Conservation (phyloP, 495 filamentous ascomycete genomes). For the Aspergillus kassunensis region DNA sequence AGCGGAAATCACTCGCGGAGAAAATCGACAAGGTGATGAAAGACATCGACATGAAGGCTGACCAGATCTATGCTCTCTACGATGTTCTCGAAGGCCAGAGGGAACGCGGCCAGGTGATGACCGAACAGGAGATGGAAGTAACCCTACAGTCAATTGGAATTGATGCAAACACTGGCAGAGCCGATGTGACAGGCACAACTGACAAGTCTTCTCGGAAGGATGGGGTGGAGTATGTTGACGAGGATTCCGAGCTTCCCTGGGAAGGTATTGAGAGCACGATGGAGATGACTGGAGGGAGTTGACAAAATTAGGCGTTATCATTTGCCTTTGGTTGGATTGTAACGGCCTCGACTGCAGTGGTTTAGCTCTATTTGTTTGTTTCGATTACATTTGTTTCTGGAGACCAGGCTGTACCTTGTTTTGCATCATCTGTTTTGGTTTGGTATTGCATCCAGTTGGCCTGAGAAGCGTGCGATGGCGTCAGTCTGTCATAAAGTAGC, state of each 20-base stretch:
- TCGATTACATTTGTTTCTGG: background rate
- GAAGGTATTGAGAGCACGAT: conserved; percentile 51
- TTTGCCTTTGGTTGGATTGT: background rate
- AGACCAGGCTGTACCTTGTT: conserved; percentile 5
- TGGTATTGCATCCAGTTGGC: conserved; percentile 5
- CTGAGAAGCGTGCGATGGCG: conserved; percentile 10
- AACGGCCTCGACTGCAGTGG: too few species aligned
- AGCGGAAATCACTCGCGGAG: conserved; percentile 59
- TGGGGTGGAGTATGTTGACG: conserved; percentile 32
- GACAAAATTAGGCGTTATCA: conserved; percentile 14
- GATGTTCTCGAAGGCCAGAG: conserved; percentile 87
- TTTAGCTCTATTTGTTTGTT: background rate
- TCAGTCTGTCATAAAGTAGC: conserved; percentile 9
- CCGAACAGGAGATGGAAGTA: conserved; percentile 61
- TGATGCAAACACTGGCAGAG: conserved; percentile 25
- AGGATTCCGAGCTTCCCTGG: conserved; percentile 44
- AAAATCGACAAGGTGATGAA: conserved; percentile 62
- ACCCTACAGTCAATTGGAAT: conserved; percentile 60
- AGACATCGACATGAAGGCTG: conserved; percentile 72
- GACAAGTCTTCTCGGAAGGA: conserved; percentile 29
- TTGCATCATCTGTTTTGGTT: conserved; percentile 5
- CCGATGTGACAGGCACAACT: conserved; percentile 33
- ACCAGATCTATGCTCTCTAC: conserved; percentile 83
- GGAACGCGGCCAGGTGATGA: conserved; percentile 60
- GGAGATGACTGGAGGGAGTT: conserved; percentile 36